phyloP scores from a whole-genome alignment of 1,284 basidiomycete genomes.

The Boletus semigastroideus region DNA sequence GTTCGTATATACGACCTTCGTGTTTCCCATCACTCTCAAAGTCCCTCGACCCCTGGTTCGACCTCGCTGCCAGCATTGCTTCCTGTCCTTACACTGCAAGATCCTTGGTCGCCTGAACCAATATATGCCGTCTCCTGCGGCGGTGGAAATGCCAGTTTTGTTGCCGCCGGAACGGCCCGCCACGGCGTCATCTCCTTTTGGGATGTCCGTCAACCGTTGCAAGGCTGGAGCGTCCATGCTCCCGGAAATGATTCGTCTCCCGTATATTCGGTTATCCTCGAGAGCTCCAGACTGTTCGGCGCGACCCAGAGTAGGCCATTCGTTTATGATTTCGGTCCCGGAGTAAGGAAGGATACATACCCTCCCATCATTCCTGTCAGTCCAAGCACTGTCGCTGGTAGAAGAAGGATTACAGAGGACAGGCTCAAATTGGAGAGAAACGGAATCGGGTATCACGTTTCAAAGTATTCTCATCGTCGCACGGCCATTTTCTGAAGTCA shows the following conservation, averaged over 20 bases:
- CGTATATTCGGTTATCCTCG: constrained; percentile 67
- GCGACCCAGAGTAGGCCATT: constrained; percentile 72
- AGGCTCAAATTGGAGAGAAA: constrained; percentile 44
- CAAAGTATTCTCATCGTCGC: constrained; percentile 45
- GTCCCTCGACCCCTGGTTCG: neutral
- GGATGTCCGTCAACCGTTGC: constrained; percentile 61
- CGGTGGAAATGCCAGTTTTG: constrained; percentile 60
- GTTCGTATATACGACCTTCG: constrained; percentile 74
- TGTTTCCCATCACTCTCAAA: constrained; percentile 31
- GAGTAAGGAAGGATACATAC: constrained; percentile 55
- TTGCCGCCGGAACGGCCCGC: constrained; percentile 71
- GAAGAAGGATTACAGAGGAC: constrained; percentile 36
- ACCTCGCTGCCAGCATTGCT: constrained; percentile 32
- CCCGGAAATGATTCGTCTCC: constrained; percentile 74
- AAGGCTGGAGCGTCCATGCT: constrained; percentile 73
- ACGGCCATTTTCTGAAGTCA: neutral
- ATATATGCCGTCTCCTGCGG: constrained; percentile 70
- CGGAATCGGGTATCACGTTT: constrained; percentile 50
- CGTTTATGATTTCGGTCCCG: constrained; percentile 73
- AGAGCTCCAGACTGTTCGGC: constrained; percentile 73
- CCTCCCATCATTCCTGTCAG: constrained; percentile 42
- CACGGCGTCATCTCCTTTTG: constrained; percentile 76
- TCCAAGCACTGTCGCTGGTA: neutral
- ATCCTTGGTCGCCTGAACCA: constrained; percentile 69
- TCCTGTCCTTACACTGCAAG: constrained; percentile 58